These are phyloP conservation scores for Pseudofabraea citricarpa DNA, from an alignment of 2,329 filamentous ascomycete species.

Conservation along the genomic window DNA sequence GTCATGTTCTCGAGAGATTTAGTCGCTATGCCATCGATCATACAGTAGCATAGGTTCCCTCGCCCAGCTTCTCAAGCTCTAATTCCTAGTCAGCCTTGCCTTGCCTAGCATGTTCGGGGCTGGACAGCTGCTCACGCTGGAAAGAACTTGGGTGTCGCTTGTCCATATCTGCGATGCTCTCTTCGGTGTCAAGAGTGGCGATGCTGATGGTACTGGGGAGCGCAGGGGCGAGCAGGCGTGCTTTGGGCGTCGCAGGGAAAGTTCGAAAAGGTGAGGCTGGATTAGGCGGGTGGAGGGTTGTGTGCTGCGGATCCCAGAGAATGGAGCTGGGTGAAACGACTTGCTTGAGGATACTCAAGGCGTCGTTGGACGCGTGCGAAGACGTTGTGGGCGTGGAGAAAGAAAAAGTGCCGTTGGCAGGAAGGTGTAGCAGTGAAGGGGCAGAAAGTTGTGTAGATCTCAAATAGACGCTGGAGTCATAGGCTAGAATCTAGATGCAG, in stretches of 20 bases:
- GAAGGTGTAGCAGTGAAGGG: background rate
- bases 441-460: too few species aligned
- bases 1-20: too few species aligned
- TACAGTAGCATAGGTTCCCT: constrained; percentile 98
- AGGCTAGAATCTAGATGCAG: too few species aligned
- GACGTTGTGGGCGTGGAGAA: constrained; percentile 23
- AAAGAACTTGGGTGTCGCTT: constrained; percentile 72
- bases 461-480: too few species aligned
- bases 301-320: constrained; percentile 38
- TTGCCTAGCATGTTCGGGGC: background rate
- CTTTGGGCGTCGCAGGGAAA: constrained; percentile 25
- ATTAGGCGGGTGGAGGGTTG: too few species aligned
- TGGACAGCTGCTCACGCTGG: background rate
- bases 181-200: constrained; percentile 23
- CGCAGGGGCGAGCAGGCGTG: constrained; percentile 13
- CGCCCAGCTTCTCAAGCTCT: constrained; percentile 97
- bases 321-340: constrained; percentile 34
- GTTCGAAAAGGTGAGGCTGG: too few species aligned
- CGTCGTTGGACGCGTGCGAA: constrained; percentile 26
- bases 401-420: background rate
- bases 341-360: constrained; percentile 24
- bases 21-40: background rate
- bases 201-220: constrained; percentile 29
- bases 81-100: background rate
- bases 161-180: constrained; percentile 59